Conservation (phyloP, 2,329 filamentous ascomycete genomes). For the Fusarium sp. region DNA sequence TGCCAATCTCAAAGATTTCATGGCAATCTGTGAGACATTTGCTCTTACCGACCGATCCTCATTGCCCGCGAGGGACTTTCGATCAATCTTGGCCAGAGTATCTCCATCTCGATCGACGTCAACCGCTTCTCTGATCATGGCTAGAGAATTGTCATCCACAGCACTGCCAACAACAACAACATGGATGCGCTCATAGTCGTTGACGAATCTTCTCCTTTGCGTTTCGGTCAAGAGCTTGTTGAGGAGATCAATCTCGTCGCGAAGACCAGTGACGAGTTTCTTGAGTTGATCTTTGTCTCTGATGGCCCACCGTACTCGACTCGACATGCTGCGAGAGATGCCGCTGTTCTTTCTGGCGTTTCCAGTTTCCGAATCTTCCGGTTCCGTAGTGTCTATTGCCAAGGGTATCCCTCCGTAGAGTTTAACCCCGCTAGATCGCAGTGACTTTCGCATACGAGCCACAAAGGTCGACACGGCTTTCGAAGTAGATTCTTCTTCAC, state of each 20-base stretch:
- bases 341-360: not conserved
- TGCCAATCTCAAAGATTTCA: not conserved
- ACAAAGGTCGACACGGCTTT: not conserved
- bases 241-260: not conserved
- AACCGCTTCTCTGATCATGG: not conserved
- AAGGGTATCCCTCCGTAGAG: not conserved
- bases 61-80: not conserved
- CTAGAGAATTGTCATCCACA: not conserved
- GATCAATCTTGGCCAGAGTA: not conserved
- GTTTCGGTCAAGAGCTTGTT: conserved; percentile 7
- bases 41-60: not conserved
- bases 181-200: not conserved
- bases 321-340: not conserved
- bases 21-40: not conserved
- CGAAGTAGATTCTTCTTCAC: not conserved
- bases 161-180: not conserved
- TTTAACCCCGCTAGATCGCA: conserved; percentile 1
- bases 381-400: not conserved
- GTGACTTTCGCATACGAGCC: not conserved
- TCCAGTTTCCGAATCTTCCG: not conserved
- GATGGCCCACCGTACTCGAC: not conserved
- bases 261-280: not conserved
- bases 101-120: not conserved
- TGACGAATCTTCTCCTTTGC: not conserved
- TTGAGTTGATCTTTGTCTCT: not conserved